phyloP scores from a whole-genome alignment of 106 monocot species.

The Acanthochlamys bracteata region DNA sequence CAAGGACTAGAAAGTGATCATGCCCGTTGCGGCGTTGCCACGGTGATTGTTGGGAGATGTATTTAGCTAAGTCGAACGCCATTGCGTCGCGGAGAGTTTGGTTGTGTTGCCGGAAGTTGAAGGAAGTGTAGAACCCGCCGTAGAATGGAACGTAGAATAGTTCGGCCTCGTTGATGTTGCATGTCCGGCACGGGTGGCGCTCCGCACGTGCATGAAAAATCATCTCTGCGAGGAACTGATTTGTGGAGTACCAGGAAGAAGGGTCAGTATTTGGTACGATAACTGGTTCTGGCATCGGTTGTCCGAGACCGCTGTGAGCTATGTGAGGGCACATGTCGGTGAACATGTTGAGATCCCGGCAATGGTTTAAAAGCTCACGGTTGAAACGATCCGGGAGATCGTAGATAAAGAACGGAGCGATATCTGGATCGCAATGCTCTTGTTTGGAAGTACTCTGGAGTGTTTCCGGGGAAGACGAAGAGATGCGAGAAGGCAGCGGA shows the following conservation, averaged over 20 bases:
- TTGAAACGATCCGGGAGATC: conserved; percentile 41
- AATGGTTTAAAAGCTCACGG: conserved; percentile 26
- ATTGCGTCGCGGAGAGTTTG: conserved; percentile 25
- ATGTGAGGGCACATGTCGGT: conserved; percentile 64
- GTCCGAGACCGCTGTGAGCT: conserved; percentile 54
- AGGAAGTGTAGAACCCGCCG: conserved; percentile 43
- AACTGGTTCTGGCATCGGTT: conserved; percentile 8
- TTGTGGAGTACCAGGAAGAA: conserved; percentile 37
- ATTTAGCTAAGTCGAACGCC: conserved; percentile 18
- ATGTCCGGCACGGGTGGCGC: conserved; percentile 44
- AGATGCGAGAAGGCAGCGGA: not conserved
- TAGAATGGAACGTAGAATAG: conserved; percentile 61
- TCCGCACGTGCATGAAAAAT: conserved; percentile 50
- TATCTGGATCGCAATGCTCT: conserved; percentile 20
- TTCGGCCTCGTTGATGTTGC: conserved; percentile 13
- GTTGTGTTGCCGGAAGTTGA: conserved; percentile 21
- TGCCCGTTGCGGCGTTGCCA: conserved; percentile 23
- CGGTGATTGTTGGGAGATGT: conserved; percentile 2
- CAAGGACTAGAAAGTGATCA: conserved; percentile 52
- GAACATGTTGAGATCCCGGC: conserved; percentile 36
- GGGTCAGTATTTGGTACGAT: not conserved
- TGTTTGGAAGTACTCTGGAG: not conserved
- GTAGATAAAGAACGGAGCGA: conserved; percentile 41
- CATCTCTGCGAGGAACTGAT: conserved; percentile 62
- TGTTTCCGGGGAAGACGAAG: no score